phyloP scores from a whole-genome alignment of 192 early-diverging fungal species.

The Mortierella alpina region DNA sequence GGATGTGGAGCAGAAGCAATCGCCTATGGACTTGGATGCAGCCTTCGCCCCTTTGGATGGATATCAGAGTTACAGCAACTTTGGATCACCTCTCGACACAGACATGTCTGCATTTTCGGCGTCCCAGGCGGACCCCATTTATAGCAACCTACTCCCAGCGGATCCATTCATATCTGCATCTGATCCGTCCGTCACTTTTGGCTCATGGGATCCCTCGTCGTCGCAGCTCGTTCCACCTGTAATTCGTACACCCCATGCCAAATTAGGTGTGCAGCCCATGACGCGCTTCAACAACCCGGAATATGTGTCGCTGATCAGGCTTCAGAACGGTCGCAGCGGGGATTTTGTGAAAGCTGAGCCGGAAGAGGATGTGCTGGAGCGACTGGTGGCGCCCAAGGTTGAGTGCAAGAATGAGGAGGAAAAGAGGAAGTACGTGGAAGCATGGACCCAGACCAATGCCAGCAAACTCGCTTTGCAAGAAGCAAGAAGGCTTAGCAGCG shows the following conservation, averaged over 20 bases:
- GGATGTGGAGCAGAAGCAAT: conserved; percentile 36
- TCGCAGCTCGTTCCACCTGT: conserved; percentile 10
- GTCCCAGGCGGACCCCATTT: conserved; percentile 17
- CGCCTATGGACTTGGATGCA: conserved; percentile 8
- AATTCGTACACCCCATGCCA: conserved; percentile 1
- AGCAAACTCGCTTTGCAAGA: background rate
- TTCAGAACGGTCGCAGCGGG: conserved; percentile 8
- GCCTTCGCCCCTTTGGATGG: background rate
- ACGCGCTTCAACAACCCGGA: conserved; percentile 31
- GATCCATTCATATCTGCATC: conserved; percentile 1
- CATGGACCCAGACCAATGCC: conserved; percentile 4
- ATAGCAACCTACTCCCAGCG: conserved; percentile 12
- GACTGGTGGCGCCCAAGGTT: background rate
- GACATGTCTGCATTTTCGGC: background rate
- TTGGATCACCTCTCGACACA: background rate
- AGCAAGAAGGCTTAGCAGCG: background rate
- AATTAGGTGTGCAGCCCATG: conserved; percentile 1
- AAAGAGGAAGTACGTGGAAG: background rate
- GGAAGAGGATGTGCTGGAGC: conserved; percentile 8
- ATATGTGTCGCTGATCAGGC: conserved; percentile 21
- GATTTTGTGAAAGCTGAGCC: conserved; percentile 16
- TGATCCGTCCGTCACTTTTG: background rate
- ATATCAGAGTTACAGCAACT: background rate
- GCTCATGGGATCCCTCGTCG: conserved; percentile 6
- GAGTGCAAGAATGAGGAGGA: background rate